Conservation (phyloP, 768 basidiomycete genomes). For the Phylloporus sp. region DNA sequence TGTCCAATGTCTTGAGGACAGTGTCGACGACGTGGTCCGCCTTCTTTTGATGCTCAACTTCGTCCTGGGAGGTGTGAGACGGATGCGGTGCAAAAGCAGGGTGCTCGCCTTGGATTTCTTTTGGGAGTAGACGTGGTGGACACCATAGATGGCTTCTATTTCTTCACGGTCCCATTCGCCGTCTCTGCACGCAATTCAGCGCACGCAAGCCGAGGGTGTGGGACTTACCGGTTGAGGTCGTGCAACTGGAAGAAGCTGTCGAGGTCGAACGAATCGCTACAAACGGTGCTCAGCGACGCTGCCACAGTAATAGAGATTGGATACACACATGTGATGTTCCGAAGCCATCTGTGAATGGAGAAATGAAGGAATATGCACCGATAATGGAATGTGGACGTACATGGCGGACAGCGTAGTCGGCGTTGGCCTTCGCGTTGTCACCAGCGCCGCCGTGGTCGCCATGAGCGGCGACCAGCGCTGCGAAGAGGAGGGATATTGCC, state of each 20-base stretch:
- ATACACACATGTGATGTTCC: constrained; percentile 78
- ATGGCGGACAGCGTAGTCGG: constrained; percentile 82
- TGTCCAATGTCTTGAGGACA: constrained; percentile 70
- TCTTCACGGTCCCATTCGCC: constrained; percentile 82
- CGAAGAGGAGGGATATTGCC: constrained; percentile 39
- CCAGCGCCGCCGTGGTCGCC: constrained; percentile 54
- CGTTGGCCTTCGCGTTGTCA: constrained; percentile 53
- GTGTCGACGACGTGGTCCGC: constrained; percentile 72
- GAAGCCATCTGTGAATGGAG: constrained; percentile 67
- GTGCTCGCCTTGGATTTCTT: constrained; percentile 64
- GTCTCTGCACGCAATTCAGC: constrained; percentile 44
- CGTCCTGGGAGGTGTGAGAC: constrained; percentile 44
- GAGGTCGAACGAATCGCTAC: constrained; percentile 76
- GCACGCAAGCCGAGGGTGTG: neutral
- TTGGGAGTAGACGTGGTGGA: constrained; percentile 87
- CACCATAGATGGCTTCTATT: constrained; percentile 93
- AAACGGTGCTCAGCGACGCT: neutral
- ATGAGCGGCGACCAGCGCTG: constrained; percentile 45
- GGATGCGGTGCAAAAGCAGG: neutral
- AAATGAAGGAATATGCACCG: constrained; percentile 12
- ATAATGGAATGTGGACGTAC: constrained; percentile 48
- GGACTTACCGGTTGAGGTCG: constrained; percentile 75
- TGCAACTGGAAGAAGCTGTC: constrained; percentile 94
- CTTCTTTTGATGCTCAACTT: constrained; percentile 76
- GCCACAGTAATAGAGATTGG: constrained; percentile 1